Base-by-base conservation (phyloP, 2,329 filamentous ascomycete species). In the Coniochaeta prunicola region DNA sequence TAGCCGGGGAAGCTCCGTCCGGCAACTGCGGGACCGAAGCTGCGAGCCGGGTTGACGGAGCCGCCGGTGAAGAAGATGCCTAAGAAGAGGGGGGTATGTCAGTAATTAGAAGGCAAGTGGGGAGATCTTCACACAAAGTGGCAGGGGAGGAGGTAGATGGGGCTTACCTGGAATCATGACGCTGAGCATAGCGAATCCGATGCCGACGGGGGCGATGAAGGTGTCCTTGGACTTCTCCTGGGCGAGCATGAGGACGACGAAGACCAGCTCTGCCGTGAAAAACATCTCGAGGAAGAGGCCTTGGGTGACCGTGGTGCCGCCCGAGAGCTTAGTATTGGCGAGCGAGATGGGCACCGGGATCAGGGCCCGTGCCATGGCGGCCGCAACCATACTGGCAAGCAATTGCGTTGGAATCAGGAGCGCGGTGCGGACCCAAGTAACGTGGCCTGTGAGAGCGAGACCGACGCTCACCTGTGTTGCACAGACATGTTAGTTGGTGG, bases 151-250 rank as follows among this genome's bases (percentile, higher is more conserved):
- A 13, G 24, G 8, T 13, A 19, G 15, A 7, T 1, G 17, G n/a
- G 7, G 2, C 63, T 66, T 57, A 61, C 70, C 69, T 69, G 71
- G 56, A 79, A 69, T 59, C 67, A 80, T 73, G 5, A 74, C 74
- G 48, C 91, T 80, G 69, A 91, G 91, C 57, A 91, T 78, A 0
- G 87, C 77, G 2, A 90, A 71, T 1, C 89, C 89, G 64, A 92
- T 90, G 13, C 86, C 87, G 3, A 91, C 74, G 0, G 89, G 88
- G 0, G 88, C 88, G 1, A 91, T 73, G 67, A 80, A 90, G 0
- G 88, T 91, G 2, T 84, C 83, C 50, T 86, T 85, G 70, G 91
- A 87, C 73, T 91, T 91, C 69, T 90, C 87, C 4, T 84, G 83
- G 0, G 87, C 87, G 50, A 90, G 77, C 81, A 90, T 87, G 69